phyloP scores from a whole-genome alignment of 1,284 basidiomycete species.

The Marasmius tenuissimus region DNA sequence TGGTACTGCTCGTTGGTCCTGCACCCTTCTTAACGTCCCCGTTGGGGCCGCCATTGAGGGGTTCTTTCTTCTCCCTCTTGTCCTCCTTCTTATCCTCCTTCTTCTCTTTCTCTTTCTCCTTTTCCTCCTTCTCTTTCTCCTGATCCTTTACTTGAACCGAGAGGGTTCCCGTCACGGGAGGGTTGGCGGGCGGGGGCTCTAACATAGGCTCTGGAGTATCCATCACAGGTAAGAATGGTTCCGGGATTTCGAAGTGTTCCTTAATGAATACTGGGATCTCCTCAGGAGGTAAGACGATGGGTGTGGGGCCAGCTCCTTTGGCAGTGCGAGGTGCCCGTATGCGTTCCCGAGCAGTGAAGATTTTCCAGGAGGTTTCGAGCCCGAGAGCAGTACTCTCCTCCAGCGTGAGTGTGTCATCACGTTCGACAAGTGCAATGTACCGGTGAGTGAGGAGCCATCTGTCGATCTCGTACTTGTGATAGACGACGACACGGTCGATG shows the following conservation, averaged over 20 bases:
- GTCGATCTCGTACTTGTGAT: constrained; percentile 55
- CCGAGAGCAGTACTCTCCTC: constrained; percentile 58
- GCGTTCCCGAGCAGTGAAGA: constrained; percentile 60
- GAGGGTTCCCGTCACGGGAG: not conserved
- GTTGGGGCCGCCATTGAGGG: constrained; percentile 3
- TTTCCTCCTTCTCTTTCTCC: not conserved
- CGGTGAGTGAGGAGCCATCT: constrained; percentile 51
- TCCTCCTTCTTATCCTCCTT: not conserved
- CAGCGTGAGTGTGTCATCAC: constrained; percentile 53
- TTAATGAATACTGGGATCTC: constrained; percentile 38
- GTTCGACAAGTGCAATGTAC: constrained; percentile 55
- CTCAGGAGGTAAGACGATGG: constrained; percentile 30
- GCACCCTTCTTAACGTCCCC: not conserved
- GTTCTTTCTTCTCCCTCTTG: constrained; percentile 3
- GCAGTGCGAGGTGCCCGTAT: constrained; percentile 39
- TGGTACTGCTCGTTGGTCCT: constrained; percentile 12
- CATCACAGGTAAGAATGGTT: not conserved
- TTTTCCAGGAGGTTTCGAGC: constrained; percentile 55
- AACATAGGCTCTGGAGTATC: constrained; percentile 13
- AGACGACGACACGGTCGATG: constrained; percentile 60
- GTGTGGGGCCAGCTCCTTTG: constrained; percentile 41
- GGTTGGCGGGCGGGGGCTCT: constrained; percentile 1
- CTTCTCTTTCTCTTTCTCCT: not conserved
- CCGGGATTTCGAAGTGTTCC: constrained; percentile 36
- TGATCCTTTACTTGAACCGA: not conserved